A percentile compares a stretch with the other conserved stretches of the same genome.
phyloP scores from a whole-genome alignment of 228 moss, liverwort and hornwort species.

The Sphagnum fallax region DNA sequence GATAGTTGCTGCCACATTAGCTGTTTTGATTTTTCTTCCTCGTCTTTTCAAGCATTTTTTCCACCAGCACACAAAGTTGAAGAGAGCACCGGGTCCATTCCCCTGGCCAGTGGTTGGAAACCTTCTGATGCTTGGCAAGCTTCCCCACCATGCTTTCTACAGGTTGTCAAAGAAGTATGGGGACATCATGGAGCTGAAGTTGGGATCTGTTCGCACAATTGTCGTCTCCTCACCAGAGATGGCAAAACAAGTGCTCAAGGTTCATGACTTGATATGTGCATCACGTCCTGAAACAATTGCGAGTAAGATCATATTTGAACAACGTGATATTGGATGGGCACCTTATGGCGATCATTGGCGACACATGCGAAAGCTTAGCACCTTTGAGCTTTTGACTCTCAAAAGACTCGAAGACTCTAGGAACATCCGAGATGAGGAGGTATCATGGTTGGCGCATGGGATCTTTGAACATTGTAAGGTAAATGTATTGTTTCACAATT shows the following conservation, averaged over 20 bases:
- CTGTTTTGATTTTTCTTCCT: no score
- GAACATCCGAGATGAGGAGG: neutral
- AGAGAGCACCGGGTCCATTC: constrained; percentile 7
- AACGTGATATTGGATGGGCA: constrained; percentile 1
- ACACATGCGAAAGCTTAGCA: neutral
- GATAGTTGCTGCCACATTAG: no score
- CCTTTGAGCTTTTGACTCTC: constrained; percentile 4
- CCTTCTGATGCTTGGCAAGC: neutral
- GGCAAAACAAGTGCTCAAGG: constrained; percentile 1
- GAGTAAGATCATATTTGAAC: neutral
- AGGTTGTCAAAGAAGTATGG: constrained; percentile 5
- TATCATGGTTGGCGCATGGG: neutral
- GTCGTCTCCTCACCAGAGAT: constrained; percentile 7
- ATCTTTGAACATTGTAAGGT: constrained; percentile 7
- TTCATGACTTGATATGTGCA: constrained; percentile 5
- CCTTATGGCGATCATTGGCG: constrained; percentile 8
- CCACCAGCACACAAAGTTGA: no score
- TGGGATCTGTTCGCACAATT: constrained; percentile 3
- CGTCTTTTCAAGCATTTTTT: no score
- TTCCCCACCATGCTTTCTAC: constrained; percentile 1
- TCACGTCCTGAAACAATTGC: neutral
- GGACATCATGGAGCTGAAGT: constrained; percentile 10
- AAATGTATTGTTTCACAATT: neutral
- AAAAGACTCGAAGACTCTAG: constrained; percentile 4
- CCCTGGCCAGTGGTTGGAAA: constrained; percentile 10